Percentiles rank a stretch among this genome's conserved stretches.
Conservation (phyloP, 192 early-diverging fungal genomes). For the Gonapodya prolifera region DNA sequence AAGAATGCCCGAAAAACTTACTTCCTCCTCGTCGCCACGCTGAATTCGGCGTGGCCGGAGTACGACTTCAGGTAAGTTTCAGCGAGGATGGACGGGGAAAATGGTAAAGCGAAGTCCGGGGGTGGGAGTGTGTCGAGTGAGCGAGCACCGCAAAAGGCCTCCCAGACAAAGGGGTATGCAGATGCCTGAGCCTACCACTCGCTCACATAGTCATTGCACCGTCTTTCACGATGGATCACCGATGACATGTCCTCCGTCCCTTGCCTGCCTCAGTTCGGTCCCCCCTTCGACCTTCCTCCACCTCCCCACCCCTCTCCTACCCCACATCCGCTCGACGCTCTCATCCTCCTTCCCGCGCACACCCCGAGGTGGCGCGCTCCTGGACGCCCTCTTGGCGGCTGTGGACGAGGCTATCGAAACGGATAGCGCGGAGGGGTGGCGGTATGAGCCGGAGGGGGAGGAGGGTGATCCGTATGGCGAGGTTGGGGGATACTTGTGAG, state of each 20-base stretch:
- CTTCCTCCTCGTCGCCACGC: constrained; percentile 87
- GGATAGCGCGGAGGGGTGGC: constrained; percentile 80
- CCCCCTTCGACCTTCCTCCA: not conserved
- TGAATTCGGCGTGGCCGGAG: constrained; percentile 93
- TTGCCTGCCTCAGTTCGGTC: not conserved
- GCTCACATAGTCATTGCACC: too few relatives aligned
- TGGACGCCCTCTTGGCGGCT: constrained; percentile 9
- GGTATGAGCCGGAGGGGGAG: constrained; percentile 75
- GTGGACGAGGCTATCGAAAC: constrained; percentile 75
- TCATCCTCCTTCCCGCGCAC: not conserved
- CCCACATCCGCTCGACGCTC: not conserved
- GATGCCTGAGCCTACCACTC: too few relatives aligned
- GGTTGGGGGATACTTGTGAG: too few relatives aligned
- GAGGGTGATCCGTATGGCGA: constrained; percentile 76
- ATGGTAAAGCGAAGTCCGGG: too few relatives aligned
- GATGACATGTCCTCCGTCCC: not conserved
- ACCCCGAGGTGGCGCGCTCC: not conserved
- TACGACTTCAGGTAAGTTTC: constrained; percentile 86
- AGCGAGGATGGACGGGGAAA: too few relatives aligned
- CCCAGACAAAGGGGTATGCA: too few relatives aligned
- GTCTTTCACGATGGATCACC: too few relatives aligned
- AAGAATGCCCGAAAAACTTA: constrained; percentile 60
- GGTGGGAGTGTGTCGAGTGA: too few relatives aligned
- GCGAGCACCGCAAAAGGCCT: too few relatives aligned
- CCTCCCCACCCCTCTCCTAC: not conserved